Base-by-base conservation (phyloP, 176 grass and related monocot species). In the Phyllostachys edulis region DNA sequence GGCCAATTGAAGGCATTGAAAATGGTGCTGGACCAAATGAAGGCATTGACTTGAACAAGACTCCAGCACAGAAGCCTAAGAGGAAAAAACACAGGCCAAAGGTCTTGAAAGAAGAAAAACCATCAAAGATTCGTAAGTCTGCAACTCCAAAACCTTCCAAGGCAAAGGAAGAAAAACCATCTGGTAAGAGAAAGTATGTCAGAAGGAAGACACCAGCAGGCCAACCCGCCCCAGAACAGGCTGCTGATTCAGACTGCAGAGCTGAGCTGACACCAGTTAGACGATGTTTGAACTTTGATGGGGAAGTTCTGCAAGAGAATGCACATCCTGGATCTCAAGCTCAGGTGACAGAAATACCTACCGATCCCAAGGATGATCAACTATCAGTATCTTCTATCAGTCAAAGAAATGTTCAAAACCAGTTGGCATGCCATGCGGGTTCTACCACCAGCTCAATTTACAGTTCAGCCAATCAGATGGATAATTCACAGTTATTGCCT, bases 111-210 rank as follows among this genome's bases (percentile, higher is more conserved):
- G 84, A 89, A 59, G 80, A 67, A 47, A 87, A 92, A 71, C 82
- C 82, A 71, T 61, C 66, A 46, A 83, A 84, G 66, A 75, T 85
- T 59, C 38, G 84, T 42, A 91, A 82, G 57, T 74, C 87, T 51
- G 82, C 47, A 61, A 90, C 87, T 72, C 90, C 93, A 2, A 92
- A 89, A 47, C 59, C 42, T 42, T 73, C 90, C 62, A 83, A 75
- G 12, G 70, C 34, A 10, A 80, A 71, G 56, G 90, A 88, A 87
- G 80, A 86, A 74, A 82, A 82, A 61, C 50, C 90, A 67, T 51
- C 66, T 82, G 82, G 86, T 42, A 95, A 95, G 80, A 88, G 93
- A 78, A 95, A 92, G 42, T 95, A 95, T 90, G 93, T 95, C 54
- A 83, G 82, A 21, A 95, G 84, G 82, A 95, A 90, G 82, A 65